These are phyloP conservation scores for Leucoagaricus sp. DNA, from an alignment of 1,284 basidiomycete genomes.

Conservation along the genomic window DNA sequence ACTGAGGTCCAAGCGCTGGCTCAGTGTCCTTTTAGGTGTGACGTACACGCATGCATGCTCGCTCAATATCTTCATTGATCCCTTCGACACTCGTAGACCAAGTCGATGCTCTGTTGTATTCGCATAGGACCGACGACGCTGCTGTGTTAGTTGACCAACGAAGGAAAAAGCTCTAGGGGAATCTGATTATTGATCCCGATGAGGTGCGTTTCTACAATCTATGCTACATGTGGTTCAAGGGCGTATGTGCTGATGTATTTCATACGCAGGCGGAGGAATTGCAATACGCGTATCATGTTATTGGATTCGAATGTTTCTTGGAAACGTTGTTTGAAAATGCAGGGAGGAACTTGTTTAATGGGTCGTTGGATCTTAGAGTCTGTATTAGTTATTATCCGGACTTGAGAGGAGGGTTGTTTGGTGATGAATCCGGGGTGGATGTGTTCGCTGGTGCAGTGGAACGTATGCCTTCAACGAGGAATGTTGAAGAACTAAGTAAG, in stretches of 20 bases:
- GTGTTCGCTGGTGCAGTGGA: constrained; percentile 52
- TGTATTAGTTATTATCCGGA: constrained; percentile 78
- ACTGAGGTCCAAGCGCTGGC: no score
- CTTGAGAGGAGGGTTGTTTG: constrained; percentile 58
- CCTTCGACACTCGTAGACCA: constrained; percentile 75
- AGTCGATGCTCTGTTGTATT: constrained; percentile 68
- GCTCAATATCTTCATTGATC: constrained; percentile 48
- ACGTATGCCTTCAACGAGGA: constrained; percentile 61
- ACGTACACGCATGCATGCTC: no score
- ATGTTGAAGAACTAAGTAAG: constrained; percentile 78
- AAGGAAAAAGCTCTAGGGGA: constrained; percentile 55
- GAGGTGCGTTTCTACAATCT: constrained; percentile 40
- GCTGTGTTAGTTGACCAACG: constrained; percentile 61
- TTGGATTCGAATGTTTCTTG: constrained; percentile 71
- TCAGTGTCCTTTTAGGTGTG: no score
- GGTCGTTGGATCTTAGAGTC: constrained; percentile 74
- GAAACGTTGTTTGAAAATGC: constrained; percentile 80
- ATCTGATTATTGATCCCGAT: constrained; percentile 48
- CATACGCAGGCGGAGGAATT: constrained; percentile 60
- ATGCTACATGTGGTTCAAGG: no score
- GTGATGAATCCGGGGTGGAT: no score
- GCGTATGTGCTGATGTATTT: constrained; percentile 1
- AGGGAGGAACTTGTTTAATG: constrained; percentile 69
- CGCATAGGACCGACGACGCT: constrained; percentile 66
- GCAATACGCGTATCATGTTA: constrained; percentile 73